Percentiles rank a stretch among this genome's conserved stretches.
phyloP scores from a whole-genome alignment of 345 rosid species.

The Pugionium dolabratum region DNA sequence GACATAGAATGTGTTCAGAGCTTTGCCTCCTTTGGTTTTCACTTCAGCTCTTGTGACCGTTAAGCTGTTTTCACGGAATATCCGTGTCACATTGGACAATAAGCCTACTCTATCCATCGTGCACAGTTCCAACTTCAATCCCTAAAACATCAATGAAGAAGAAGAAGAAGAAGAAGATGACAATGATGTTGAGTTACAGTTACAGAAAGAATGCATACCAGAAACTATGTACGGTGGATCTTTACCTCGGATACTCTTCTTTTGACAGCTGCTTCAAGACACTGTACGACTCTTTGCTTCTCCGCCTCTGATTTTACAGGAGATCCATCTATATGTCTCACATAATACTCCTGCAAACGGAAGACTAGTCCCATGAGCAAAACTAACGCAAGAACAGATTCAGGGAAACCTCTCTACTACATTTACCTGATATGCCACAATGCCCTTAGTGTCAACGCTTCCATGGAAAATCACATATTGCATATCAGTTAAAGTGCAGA shows the following conservation, averaged over 20 bases:
- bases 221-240: not conserved
- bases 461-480: constrained; percentile 90
- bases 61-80: constrained; percentile 89
- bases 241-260: constrained; percentile 90
- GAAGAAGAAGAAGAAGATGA: not conserved
- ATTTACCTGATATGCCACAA: constrained; percentile 73
- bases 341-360: constrained; percentile 67
- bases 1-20: constrained; percentile 82
- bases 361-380: constrained; percentile 1
- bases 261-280: constrained; percentile 92
- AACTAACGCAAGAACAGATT: not conserved
- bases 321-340: constrained; percentile 88
- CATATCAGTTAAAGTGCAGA: constrained; percentile 94
- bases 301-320: constrained; percentile 85
- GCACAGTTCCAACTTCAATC: constrained; percentile 90
- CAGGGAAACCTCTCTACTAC: not conserved
- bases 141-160: constrained; percentile 48
- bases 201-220: not conserved
- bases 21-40: constrained; percentile 79
- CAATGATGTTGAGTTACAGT: constrained; percentile 11
- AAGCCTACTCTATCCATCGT: constrained; percentile 82
- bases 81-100: constrained; percentile 79
- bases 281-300: constrained; percentile 75
- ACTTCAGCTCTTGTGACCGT: constrained; percentile 90
- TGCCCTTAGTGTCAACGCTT: constrained; percentile 67